phyloP scores from a whole-genome alignment of 495 filamentous ascomycete species.

The Bacidia gigantensis region DNA sequence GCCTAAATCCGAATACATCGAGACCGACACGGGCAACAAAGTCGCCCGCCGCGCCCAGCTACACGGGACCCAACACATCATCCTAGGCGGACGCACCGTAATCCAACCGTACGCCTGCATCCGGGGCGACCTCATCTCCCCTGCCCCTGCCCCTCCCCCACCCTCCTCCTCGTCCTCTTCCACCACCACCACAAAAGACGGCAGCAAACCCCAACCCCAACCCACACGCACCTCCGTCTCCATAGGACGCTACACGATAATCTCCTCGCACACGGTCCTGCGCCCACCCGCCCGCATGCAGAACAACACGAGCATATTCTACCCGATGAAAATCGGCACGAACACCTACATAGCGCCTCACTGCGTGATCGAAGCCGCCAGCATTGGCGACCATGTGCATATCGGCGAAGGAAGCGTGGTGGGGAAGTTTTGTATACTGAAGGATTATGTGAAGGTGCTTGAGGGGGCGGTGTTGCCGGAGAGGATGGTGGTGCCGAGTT shows the following conservation, averaged over 20 bases:
- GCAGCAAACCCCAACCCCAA: constrained; percentile 18
- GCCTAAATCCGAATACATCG: constrained; percentile 30
- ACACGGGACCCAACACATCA: constrained; percentile 91
- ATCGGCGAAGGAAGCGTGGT: constrained; percentile 62
- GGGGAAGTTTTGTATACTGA: constrained; percentile 76
- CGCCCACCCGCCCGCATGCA: constrained; percentile 65
- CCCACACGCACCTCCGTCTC: constrained; percentile 42
- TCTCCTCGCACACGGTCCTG: constrained; percentile 57
- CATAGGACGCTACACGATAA: constrained; percentile 78
- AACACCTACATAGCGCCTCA: constrained; percentile 75
- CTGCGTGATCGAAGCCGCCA: constrained; percentile 63
- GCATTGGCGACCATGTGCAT: constrained; percentile 67
- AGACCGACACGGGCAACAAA: constrained; percentile 86
- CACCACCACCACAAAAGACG: constrained; percentile 14
- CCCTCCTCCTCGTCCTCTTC: constrained; percentile 19
- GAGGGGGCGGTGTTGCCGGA: constrained; percentile 69
- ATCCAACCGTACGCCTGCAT: constrained; percentile 86
- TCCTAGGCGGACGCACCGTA: constrained; percentile 88
- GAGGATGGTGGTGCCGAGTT: constrained; percentile 84
- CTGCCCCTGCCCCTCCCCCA: constrained; percentile 26
- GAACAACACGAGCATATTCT: constrained; percentile 44
- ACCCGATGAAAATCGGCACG: constrained; percentile 80
- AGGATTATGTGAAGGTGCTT: constrained; percentile 75
- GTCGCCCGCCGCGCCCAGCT: constrained; percentile 82
- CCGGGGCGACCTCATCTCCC: constrained; percentile 72